phyloP scores from a whole-genome alignment of 2,329 filamentous ascomycete species.

The Alternaria hordeiaustralica region DNA sequence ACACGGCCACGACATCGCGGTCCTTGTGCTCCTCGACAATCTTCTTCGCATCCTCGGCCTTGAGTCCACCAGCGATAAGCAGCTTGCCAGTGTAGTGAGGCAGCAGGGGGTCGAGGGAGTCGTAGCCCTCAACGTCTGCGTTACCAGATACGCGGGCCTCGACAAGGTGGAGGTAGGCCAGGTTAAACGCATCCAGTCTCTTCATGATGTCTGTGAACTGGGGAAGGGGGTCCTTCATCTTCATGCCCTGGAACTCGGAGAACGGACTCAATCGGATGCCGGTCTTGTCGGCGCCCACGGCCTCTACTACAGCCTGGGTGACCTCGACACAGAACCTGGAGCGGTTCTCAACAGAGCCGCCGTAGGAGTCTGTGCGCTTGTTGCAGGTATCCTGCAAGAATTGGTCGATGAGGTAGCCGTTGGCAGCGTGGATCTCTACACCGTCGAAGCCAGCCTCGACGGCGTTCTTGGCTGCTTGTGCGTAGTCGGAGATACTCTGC shows the following conservation, averaged over 20 bases:
- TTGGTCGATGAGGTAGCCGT: slow-evolving; percentile 71
- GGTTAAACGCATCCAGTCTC: slow-evolving; percentile 58
- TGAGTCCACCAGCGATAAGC: slow-evolving; percentile 53
- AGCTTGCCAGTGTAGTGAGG: slow-evolving; percentile 39
- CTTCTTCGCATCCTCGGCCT: slow-evolving; percentile 46
- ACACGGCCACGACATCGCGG: slow-evolving; percentile 54
- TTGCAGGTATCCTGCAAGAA: slow-evolving; percentile 69
- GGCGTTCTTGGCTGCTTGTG: slow-evolving; percentile 53
- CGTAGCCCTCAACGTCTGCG: slow-evolving; percentile 30
- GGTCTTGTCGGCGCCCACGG: slow-evolving; percentile 63
- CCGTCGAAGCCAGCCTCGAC: slow-evolving; percentile 65
- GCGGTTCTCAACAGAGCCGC: slow-evolving; percentile 60
- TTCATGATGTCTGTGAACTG: slow-evolving; percentile 67
- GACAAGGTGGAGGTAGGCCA: slow-evolving; percentile 60
- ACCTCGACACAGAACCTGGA: slow-evolving; percentile 62
- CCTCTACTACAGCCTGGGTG: slow-evolving; percentile 56
- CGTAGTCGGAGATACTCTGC: slow-evolving; percentile 48
- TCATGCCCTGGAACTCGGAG: slow-evolving; percentile 68
- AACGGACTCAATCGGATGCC: slow-evolving; percentile 68
- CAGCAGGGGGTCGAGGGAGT: slow-evolving; percentile 33
- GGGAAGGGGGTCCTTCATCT: slow-evolving; percentile 66
- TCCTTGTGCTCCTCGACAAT: slow-evolving; percentile 52
- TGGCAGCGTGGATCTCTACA: slow-evolving; percentile 64
- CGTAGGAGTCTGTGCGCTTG: slow-evolving; percentile 57
- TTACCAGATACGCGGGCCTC: slow-evolving; percentile 63